Percentiles rank a stretch among this genome's conserved stretches.
Conservation (phyloP, 257 asterid genomes). For the Lycium barbarum region DNA sequence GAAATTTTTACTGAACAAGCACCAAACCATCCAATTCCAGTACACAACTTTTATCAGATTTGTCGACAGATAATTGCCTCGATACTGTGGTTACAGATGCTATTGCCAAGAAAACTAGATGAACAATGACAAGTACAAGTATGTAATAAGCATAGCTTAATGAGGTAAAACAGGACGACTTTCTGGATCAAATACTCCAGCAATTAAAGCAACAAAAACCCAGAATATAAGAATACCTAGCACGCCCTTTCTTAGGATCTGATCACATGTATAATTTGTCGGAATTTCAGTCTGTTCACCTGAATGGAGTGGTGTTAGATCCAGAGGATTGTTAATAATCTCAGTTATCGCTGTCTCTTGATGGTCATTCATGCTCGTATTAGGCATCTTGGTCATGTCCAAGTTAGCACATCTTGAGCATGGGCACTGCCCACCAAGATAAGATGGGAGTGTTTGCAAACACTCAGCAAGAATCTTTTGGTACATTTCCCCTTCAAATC, state of each 20-base stretch:
- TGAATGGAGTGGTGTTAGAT: conserved; percentile 38
- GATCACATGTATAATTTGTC: conserved; percentile 44
- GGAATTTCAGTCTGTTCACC: conserved; percentile 42
- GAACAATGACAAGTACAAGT: background rate
- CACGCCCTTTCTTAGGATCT: conserved; percentile 57
- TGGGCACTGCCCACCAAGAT: conserved; percentile 82
- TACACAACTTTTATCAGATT: background rate
- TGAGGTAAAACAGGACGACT: conserved; percentile 50
- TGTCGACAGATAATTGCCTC: background rate
- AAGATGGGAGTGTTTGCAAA: conserved; percentile 67
- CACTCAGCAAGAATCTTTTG: conserved; percentile 58
- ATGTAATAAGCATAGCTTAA: conserved; percentile 28
- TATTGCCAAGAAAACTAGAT: background rate
- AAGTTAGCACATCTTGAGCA: conserved; percentile 67
- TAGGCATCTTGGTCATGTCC: conserved; percentile 35
- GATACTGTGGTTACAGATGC: background rate
- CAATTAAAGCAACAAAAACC: conserved; percentile 65
- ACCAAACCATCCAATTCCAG: background rate
- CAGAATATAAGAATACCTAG: conserved; percentile 72
- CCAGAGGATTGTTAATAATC: conserved; percentile 40
- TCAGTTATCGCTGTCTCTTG: conserved; percentile 34
- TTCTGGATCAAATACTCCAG: conserved; percentile 65
- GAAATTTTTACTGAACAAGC: background rate
- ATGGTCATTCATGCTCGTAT: conserved; percentile 23
- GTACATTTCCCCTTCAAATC: conserved; percentile 73